Percentiles rank a stretch among this genome's conserved stretches.
Conservation (phyloP, 2,329 filamentous ascomycete species). For the Domatiomyces globalis region DNA sequence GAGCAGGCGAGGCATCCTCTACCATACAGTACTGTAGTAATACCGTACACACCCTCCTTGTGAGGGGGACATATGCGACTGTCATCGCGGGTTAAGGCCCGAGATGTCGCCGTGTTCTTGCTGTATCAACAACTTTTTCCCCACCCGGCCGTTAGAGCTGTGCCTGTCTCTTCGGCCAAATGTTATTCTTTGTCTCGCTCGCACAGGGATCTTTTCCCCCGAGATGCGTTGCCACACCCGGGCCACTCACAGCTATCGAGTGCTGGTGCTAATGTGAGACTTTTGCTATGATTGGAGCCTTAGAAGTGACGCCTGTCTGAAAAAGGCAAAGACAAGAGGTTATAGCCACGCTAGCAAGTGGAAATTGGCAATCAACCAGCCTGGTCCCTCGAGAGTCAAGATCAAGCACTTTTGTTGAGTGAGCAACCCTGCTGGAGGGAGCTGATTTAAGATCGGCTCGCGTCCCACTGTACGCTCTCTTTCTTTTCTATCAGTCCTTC, state of each 20-base stretch:
- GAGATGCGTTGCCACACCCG: neutral
- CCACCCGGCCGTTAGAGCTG: neutral
- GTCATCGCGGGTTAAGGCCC: neutral
- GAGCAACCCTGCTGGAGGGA: neutral
- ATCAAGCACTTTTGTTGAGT: neutral
- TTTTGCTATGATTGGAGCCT: neutral
- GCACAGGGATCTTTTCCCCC: neutral
- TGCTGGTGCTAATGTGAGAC: neutral
- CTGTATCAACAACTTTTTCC: neutral
- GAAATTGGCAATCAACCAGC: neutral
- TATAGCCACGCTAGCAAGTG: neutral
- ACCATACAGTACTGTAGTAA: too few species aligned
- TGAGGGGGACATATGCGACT: too few species aligned
- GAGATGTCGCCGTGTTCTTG: too few species aligned
- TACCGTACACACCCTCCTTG: too few species aligned
- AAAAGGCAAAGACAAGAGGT: neutral
- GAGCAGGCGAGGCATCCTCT: too few species aligned
- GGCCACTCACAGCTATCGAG: neutral
- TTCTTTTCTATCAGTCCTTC: neutral
- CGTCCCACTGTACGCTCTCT: neutral
- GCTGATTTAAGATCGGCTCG: neutral
- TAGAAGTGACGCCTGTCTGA: neutral
- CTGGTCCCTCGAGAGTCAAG: too few species aligned
- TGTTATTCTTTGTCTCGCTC: neutral
- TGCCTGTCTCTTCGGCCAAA: neutral